A percentile compares a stretch with the other conserved stretches of the same genome.
These are phyloP conservation scores for Clitocybe nebularis DNA, from an alignment of 1,284 basidiomycete species.

Conservation along the genomic window DNA sequence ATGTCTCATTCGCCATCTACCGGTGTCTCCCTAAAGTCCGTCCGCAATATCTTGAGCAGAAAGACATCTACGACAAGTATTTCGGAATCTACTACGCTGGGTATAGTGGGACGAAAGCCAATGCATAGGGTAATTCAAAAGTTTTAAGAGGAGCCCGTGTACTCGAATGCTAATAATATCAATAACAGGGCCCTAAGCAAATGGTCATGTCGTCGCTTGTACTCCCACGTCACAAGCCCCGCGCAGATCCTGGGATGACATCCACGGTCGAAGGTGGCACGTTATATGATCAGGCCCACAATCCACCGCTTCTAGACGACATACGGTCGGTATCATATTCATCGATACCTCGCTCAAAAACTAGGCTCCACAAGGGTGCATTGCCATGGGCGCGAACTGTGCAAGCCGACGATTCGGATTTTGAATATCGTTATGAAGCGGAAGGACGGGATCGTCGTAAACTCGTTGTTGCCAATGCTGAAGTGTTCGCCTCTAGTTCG, in stretches of 20 bases:
- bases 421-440: conserved; percentile 36
- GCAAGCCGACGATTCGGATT: conserved; percentile 39
- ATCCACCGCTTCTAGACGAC: neutral
- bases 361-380: conserved; percentile 14
- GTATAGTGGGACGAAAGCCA: conserved; percentile 12
- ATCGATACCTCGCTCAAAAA: conserved; percentile 37
- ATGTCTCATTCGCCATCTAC: conserved; percentile 12
- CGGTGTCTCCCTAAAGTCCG: conserved; percentile 25
- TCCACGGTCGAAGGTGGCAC: neutral
- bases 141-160: too few species aligned
- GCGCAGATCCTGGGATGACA: conserved; percentile 35
- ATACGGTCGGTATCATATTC: conserved; percentile 19
- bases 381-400: too few species aligned
- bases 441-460: conserved; percentile 34
- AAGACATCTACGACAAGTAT: conserved; percentile 21
- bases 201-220: neutral
- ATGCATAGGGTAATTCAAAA: conserved; percentile 21
- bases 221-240: conserved; percentile 24
- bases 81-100: conserved; percentile 13
- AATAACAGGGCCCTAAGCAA: conserved; percentile 7
- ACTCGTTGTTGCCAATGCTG: conserved; percentile 52
- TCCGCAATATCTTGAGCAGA: conserved; percentile 28
- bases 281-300: neutral
- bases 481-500: conserved; percentile 37
- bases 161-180: too few species aligned